Evolutionary conservation across 805 yeast species (phyloP), one percentile per base, ranked within the genome.

Genomic region (Wickerhamomyces pijperi): DNA sequence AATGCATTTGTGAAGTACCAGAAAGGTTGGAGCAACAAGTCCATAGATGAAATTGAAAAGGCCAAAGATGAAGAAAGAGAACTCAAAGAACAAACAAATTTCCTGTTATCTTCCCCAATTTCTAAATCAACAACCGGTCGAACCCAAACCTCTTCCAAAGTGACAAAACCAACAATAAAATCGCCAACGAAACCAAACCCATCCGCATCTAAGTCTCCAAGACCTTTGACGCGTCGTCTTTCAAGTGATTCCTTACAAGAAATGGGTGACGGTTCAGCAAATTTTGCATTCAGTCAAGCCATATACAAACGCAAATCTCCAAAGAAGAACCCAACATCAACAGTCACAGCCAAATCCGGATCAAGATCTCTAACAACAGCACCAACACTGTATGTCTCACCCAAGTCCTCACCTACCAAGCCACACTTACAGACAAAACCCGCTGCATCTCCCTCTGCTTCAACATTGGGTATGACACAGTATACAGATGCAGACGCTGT

Each of bases 1-100:
- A 63, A 64, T 46, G 70, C 70, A 2, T 55, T 61, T 44, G 61
- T 63, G 11, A 64, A 63, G 45, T 50, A 60, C 38, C 63, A 63
- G 38, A 42, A 54, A 15, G 58, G 59, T 4, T 53, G 57, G 58
- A 40, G 50, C 11, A 49, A 52, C 37, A 55, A 55, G 35, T 50
- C 55, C 3, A 35, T 54, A 14, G 58, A 51, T 35, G 57, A 54
- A 28, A 20, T 54, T 28, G 58, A 54, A 34, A 55, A 49, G 35
- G 39, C 40, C 2, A 38, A 47, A 3, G 38, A 39, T 11, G 41
- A 39, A 15, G 36, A 37, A 4, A 47, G 38, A n/a, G 41, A 35
- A 5, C 38, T 39, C 8, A 41, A 38, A 7, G 39, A 38, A 9
- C 14, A 21, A 19, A 16, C 19, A 16, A 19, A 28, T 8, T 18